Evolutionary conservation across 139 green algal species (phyloP).

Genomic region (Haematococcus lacustris): DNA sequence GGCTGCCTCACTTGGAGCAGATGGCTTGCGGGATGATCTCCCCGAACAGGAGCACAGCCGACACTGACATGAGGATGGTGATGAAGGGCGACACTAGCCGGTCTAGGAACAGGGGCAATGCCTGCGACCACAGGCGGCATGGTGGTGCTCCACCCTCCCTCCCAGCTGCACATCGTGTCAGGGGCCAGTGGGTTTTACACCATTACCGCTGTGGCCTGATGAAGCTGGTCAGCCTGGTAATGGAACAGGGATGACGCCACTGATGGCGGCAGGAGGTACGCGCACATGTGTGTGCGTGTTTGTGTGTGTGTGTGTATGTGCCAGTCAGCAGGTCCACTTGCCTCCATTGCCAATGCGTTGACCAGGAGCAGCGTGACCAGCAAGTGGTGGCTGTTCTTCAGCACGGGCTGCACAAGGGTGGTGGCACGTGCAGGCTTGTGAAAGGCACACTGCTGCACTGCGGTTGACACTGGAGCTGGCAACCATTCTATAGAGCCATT

Average conservation of each 20-base stretch:
- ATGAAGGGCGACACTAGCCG: conserved; percentile 51
- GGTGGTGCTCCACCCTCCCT: neutral
- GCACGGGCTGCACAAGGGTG: too few relatives aligned
- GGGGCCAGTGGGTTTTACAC: neutral
- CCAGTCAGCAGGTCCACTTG: neutral
- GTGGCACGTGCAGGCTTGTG: too few relatives aligned
- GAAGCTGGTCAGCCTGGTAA: neutral
- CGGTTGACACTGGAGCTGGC: too few relatives aligned
- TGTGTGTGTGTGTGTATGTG: neutral
- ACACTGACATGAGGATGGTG: conserved; percentile 53
- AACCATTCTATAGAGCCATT: too few relatives aligned
- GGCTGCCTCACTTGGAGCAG: conserved; percentile 62
- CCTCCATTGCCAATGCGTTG: conserved; percentile 43
- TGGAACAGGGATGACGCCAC: too few relatives aligned
- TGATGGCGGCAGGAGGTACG: too few relatives aligned
- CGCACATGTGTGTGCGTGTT: neutral
- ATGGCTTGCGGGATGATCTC: conserved; percentile 79
- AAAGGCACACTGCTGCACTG: too few relatives aligned
- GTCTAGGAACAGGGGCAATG: conserved; percentile 74
- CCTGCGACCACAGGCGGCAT: conserved; percentile 12
- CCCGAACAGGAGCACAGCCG: conserved; percentile 71
- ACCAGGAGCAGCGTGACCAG: conserved; percentile 59
- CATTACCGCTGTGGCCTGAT: neutral
- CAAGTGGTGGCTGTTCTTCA: conserved; percentile 45
- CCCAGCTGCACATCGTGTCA: neutral